Evolutionary conservation across 495 filamentous ascomycete genomes (phyloP), one percentile per base, ranked within the genome.

Genomic region (Aspergillus sclerotioniger): DNA sequence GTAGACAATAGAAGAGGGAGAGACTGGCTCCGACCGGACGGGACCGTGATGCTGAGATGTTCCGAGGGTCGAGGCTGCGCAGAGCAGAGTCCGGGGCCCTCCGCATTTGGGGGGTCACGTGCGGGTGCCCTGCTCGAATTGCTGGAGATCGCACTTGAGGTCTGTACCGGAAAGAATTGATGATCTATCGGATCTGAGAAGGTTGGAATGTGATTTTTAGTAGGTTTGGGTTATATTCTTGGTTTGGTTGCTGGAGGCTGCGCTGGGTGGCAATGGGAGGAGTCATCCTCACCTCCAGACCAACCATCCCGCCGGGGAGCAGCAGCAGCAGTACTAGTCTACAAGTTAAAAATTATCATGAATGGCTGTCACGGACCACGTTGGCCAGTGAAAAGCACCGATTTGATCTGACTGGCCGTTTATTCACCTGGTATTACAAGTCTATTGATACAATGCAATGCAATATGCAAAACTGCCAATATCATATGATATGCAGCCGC

Each of bases 31-130:
- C 25, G 25, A 25, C 25, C 25, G 25, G 25, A 25, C 25, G 25
- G 25, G 25, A 25, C 25, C 2, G 15, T 52, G 32, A 37, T 15
- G 33, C 20, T 39, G 31, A 17, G 16, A n/a, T 52, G 32, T 31
- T 52, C 13, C 17, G 31, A 51, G 31, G 28, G 48, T 25, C 37
- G 35, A 54, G 35, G 49, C 7, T 25, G 25, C 25, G 25, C 25
- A 25, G 25, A 25, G 25, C 25, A 25, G 8, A 58, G 56, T 51
- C 59, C 56, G 56, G 47, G 56, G 66, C 60, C 62, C 71, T 71
- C 70, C 70, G 72, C 70, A 72, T 69, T 64, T 37, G 68, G 62
- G 41, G 41, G 20, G 61, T 73, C 72, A 76, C 71, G 71, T 74
- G 71, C 9, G 33, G 33, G 33, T 37, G 33, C 1, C 9, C 9